Evolutionary conservation across 352 stramenopile genomes (phyloP), one percentile per base, ranked within the genome.

Genomic region (Pythium vanterpoolii): DNA sequence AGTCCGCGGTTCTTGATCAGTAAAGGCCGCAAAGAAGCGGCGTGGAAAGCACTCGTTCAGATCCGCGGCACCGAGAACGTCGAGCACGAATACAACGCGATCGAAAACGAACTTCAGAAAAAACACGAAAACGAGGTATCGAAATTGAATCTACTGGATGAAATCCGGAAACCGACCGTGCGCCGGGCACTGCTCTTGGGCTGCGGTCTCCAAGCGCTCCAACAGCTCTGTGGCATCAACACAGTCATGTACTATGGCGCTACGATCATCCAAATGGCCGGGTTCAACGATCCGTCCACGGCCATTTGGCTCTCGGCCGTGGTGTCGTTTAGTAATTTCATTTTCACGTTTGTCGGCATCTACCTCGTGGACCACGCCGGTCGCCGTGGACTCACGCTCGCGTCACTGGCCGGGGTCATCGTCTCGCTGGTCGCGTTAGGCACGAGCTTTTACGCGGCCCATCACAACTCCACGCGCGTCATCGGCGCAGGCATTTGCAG

Each of bases 211-310:
- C 76, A 89, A 60, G 74, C 70, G 21, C 65, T 88, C 24, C 76
- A 87, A 53, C 84, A 93, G 53, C 66, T 93, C 56, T 91, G 78
- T 31, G 82, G 84, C n/a, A 93, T 95, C 68, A 95, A 95, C 60
- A 95, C 82, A 1, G 83, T 91, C 59, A 94, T 95, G 84, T 95
- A 93, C 59, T 94, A 92, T 53, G 83, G 83, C 26, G 83, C 80
- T 18, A 89, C 73, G 1, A 90, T 95, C 51, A 85, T 95, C 56
- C 82, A 90, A 56, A 71, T 93, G 46, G 86, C 86, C 4, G 86
- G 83, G 5, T 95, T 95, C 46, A 74, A 71, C 16, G 70, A 92
- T 31, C 64, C 73, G 36, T 66, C 77, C 6, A 90, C 79, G 7
- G 86, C 86, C 1, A 89, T 93, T 63, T 93, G 80, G 82, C 74